A percentile compares a stretch with the other conserved stretches of the same genome.
These are phyloP conservation scores for Copromyces sp. DNA, from an alignment of 495 filamentous ascomycete species.

Conservation along the genomic window DNA sequence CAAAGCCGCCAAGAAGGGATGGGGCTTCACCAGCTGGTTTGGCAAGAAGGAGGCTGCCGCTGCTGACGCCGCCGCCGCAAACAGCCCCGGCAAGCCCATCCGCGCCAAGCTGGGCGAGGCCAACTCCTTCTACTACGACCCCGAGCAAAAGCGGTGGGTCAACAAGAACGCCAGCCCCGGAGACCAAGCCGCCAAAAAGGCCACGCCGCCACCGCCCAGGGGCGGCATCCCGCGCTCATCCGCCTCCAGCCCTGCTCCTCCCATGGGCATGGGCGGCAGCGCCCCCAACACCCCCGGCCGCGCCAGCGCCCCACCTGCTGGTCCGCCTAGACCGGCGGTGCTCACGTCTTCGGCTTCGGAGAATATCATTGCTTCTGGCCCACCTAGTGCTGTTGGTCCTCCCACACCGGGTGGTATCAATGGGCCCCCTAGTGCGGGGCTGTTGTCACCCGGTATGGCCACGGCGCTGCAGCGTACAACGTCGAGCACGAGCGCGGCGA, in stretches of 20 bases:
- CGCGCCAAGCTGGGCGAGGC: conserved; percentile 92
- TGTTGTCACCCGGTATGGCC: conserved; percentile 22
- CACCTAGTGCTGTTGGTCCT: not conserved
- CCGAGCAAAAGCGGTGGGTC: conserved; percentile 91
- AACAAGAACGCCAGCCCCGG: conserved; percentile 79
- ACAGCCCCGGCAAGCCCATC: conserved; percentile 58
- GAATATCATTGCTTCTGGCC: not conserved
- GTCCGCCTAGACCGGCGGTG: conserved; percentile 29
- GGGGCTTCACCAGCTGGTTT: conserved; percentile 80
- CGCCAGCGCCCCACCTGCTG: conserved; percentile 23
- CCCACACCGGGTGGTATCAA: not conserved
- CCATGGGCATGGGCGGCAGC: conserved; percentile 6
- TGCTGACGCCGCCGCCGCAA: conserved; percentile 10
- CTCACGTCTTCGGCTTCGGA: conserved; percentile 34
- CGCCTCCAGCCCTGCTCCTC: conserved; percentile 24
- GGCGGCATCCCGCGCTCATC: conserved; percentile 19
- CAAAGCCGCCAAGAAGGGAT: conserved; percentile 57
- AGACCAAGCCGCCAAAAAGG: conserved; percentile 33
- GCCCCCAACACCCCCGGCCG: conserved; percentile 18
- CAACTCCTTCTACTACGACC: conserved; percentile 86
- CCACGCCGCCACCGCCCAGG: conserved; percentile 42
- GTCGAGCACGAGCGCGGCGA: conserved; percentile 34
- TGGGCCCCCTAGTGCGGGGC: not conserved
- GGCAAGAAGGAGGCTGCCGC: conserved; percentile 55
- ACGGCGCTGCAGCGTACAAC: conserved; percentile 36